Base-by-base conservation (phyloP, 805 yeast genomes). In the Phaffomyces antillensis region DNA sequence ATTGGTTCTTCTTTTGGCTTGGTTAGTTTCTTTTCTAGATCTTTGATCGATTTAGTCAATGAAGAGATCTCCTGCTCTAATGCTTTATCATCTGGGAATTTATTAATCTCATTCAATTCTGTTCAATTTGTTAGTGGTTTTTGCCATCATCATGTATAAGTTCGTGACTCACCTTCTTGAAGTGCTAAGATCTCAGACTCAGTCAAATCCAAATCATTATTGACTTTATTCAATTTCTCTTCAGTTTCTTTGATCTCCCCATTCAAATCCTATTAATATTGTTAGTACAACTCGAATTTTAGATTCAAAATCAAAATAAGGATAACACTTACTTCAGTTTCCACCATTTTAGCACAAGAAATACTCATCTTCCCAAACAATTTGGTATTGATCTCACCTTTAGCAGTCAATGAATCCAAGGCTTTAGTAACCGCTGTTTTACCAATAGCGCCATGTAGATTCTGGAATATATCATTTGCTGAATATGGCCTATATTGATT, bases 401-500 rank as follows among this genome's bases (percentile, higher is more conserved):
- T 58, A 4, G 45, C 49, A 0, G 62, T 60, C 31, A 76, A 54
- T 4, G 50, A 48, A 3, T 72, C 75, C 33, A 76, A 46, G 1
- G 70, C 59, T 46, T 62, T 67, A 0, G 56, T 34, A 38, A 68
- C 65, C 7, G 55, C 56, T 2, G 65, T 39, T 43, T 71, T 75
- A 5, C 58, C 49, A 1, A 72, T 47, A 34, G 60, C 61, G 34
- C 66, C 71, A 41, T 73, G 76, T 32, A 75, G 48, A 42, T 75
- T 76, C 39, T 65, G 64, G 4, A 70, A 53, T 10, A 76, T 63
- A 53, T 76, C 81, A 40, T 69, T 66, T 9, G 68, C 58, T 1
- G 73, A 72, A 51, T 70, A 75, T 3, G 81, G 80, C 20, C 76
- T 59, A 49, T 70, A 72, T 49, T 73, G 76, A 3, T 60, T 58